Base-by-base conservation (phyloP, 345 rosid genomes). In the Hibiscus mutabilis region DNA sequence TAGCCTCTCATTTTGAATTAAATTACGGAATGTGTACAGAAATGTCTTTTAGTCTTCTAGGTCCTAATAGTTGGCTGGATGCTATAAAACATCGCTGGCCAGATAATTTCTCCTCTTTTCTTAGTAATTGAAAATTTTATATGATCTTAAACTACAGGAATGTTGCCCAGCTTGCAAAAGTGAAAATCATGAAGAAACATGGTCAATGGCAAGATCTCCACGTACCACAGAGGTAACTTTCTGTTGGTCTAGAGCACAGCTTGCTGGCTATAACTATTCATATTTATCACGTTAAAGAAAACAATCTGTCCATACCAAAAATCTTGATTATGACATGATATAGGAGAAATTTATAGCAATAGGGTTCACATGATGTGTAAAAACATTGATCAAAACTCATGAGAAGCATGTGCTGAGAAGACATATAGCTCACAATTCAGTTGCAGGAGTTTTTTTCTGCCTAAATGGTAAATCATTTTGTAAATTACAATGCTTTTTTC, bases 81-180 rank as follows among this genome's bases (percentile, higher is more conserved):
- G 33, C 57, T 56, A 7, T 35, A 35, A 24, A 60, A n/a, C 55
- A 55, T 49, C 19, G 63, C 66, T 58, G 19, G 52, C 44, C 62
- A 33, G 29, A 52, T 58, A 33, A 16, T 18, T 72, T 42, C n/a
- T 24, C 22, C 42, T 60, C 24, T n/a, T 56, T 29, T 42, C 56
- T 69, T 25, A 40, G 15, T 65, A 58, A 42, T 53, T 77, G 33
- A 29, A 55, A 76, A 6, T 22, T 15, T 49, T 42, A 12, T 71
- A 29, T 69, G 79, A 72, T 76, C 73, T 31, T 72, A 71, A 64
- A 37, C 57, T 77, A 74, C 82, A 90, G 97, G 85, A 91, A 91
- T 80, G 86, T 94, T 78, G 91, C 97, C 61, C 93, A 92, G 75
- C 89, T 94, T 64, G 88, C 91, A 2, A 86, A 86, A 81, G 97